A percentile compares a stretch with the other conserved stretches of the same genome.
Conservation (phyloP, 768 basidiomycete genomes). For the Leccinum incarnatum region DNA sequence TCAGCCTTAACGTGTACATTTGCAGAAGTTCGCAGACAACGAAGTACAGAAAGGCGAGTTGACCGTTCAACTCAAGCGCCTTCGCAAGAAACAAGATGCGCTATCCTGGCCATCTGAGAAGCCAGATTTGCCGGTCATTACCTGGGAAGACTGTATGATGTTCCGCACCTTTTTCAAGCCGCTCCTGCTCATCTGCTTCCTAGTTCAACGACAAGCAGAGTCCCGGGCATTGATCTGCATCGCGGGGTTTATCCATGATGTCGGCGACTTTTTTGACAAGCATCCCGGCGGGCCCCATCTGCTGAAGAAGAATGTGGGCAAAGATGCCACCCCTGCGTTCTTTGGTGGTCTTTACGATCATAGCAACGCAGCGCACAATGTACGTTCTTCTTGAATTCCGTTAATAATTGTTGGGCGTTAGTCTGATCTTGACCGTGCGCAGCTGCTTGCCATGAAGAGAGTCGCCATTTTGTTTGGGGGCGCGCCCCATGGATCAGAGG, state of each 20-base stretch:
- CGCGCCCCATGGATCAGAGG: conserved; percentile 7
- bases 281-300: conserved; percentile 86
- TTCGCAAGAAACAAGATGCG: conserved; percentile 71
- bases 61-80: conserved; percentile 85
- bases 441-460: conserved; percentile 14
- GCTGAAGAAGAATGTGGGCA: conserved; percentile 81
- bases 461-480: conserved; percentile 9
- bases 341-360: conserved; percentile 87
- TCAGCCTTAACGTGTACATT: conserved; percentile 27
- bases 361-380: conserved; percentile 80
- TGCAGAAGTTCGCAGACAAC: conserved; percentile 45
- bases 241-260: conserved; percentile 88
- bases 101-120: conserved; percentile 74
- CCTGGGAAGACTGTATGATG: conserved; percentile 76
- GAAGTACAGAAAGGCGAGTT: conserved; percentile 80
- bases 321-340: conserved; percentile 88
- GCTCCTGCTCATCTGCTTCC: conserved; percentile 8
- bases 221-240: conserved; percentile 82
- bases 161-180: too few relatives aligned
- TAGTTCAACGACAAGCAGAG: conserved; percentile 73
- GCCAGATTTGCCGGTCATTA: conserved; percentile 74
- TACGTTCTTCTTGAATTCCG: conserved; percentile 28
- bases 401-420: too few relatives aligned
- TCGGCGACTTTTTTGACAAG: conserved; percentile 74
- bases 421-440: neutral